Conservation (phyloP, 345 rosid genomes). For the Eucalyptus camaldulensis region DNA sequence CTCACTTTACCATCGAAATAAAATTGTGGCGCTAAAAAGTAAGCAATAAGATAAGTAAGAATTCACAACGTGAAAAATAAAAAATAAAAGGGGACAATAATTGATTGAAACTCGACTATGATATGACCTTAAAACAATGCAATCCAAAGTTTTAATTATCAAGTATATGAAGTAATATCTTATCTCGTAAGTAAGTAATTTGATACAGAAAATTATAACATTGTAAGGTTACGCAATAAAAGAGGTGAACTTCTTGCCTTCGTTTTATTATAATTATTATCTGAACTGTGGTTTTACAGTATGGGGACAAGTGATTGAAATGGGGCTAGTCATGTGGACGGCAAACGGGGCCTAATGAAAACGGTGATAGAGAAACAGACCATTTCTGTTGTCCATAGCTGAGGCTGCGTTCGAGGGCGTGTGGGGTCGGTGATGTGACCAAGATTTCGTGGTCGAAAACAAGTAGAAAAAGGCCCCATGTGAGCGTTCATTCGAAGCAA, state of each 20-base stretch:
- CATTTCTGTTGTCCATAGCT: not conserved
- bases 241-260: not conserved
- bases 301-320: not conserved
- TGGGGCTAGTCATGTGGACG: not conserved
- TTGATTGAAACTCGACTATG: not conserved
- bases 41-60: not conserved
- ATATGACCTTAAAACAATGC: not conserved
- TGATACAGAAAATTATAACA: not conserved
- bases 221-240: not conserved
- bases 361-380: not conserved
- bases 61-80: not conserved
- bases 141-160: not conserved
- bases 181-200: not conserved
- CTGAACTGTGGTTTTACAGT: not conserved
- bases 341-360: not conserved
- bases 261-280: not conserved
- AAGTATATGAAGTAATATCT: not conserved
- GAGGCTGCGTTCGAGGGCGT: not conserved
- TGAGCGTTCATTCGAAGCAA: not conserved
- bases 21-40: rapidly evolving
- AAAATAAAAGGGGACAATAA: not conserved
- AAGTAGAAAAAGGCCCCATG: not conserved
- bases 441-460: not conserved
- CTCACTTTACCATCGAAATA: not conserved
- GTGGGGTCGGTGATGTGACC: conserved; percentile 3